Conservation (phyloP, 768 basidiomycete genomes). For the Termitomyces sp. region DNA sequence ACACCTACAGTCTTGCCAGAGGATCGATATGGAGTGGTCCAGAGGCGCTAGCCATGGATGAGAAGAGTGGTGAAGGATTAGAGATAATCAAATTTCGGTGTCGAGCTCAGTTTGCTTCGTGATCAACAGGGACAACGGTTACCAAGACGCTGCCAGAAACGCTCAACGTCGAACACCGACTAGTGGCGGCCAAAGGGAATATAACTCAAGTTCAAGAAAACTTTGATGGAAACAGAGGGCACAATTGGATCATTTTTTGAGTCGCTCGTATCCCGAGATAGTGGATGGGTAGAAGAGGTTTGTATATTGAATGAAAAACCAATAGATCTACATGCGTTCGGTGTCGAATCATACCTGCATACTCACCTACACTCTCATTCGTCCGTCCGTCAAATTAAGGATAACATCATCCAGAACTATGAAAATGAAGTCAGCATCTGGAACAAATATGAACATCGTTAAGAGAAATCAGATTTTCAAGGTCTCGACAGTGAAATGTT, state of each 20-base stretch:
- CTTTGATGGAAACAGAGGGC: neutral
- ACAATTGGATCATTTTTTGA: neutral
- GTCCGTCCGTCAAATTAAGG: neutral
- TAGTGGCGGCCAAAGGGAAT: too few relatives aligned
- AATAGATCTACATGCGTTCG: neutral
- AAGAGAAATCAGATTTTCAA: slow-evolving; percentile 28
- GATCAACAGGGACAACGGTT: neutral
- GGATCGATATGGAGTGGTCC: slow-evolving; percentile 38
- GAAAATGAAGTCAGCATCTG: neutral
- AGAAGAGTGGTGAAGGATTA: neutral
- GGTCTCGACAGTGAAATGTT: slow-evolving; percentile 24
- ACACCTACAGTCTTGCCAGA: slow-evolving; percentile 50
- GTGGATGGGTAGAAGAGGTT: neutral
- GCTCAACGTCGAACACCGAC: neutral
- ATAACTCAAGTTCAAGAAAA: neutral
- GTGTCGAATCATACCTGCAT: neutral
- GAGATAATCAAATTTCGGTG: neutral
- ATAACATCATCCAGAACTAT: neutral
- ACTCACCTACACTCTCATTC: neutral
- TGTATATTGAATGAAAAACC: slow-evolving; percentile 1
- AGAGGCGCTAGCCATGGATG: slow-evolving; percentile 52
- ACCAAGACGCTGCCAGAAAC: neutral
- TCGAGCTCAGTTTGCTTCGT: neutral
- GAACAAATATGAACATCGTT: neutral
- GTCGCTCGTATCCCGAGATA: neutral